These are phyloP conservation scores for Colletotrichum cereale DNA, from an alignment of 2,329 filamentous ascomycete species.

Conservation along the genomic window DNA sequence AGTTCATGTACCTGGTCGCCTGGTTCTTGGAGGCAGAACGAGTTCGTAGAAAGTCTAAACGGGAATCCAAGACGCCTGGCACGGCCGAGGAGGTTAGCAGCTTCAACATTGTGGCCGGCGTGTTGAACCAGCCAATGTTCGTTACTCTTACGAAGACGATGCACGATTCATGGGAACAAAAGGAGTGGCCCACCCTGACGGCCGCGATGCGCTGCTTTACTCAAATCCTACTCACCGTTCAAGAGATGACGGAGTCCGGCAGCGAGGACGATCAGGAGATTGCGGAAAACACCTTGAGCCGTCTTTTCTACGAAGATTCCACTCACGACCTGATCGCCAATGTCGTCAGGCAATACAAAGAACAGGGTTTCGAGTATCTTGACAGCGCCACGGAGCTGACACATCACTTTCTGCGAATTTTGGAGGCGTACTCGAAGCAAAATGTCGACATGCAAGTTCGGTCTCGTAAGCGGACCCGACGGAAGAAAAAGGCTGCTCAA, in stretches of 20 bases:
- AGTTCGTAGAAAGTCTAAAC: conserved; percentile 73
- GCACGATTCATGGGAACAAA: conserved; percentile 82
- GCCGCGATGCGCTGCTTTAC: conserved; percentile 95
- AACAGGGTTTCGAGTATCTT: conserved; percentile 93
- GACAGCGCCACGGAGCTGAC: conserved; percentile 92
- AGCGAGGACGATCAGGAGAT: conserved; percentile 97
- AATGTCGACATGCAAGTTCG: conserved; percentile 95
- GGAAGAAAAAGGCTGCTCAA: conserved; percentile 76
- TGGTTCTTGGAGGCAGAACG: conserved; percentile 95
- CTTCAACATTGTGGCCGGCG: conserved; percentile 88
- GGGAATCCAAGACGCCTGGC: conserved; percentile 59
- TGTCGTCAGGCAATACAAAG: conserved; percentile 88
- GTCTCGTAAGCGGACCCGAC: conserved; percentile 79
- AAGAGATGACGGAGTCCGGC: conserved; percentile 88
- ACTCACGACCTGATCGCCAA: conserved; percentile 89
- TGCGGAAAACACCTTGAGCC: conserved; percentile 94
- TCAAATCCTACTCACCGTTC: conserved; percentile 90
- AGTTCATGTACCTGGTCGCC: conserved; percentile 91
- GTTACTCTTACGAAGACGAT: conserved; percentile 88
- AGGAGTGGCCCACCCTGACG: conserved; percentile 88
- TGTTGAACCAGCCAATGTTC: conserved; percentile 95
- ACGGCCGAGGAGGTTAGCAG: conserved; percentile 72
- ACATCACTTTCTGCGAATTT: conserved; percentile 90
- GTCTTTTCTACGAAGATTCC: conserved; percentile 98
- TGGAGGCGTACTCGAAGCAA: conserved; percentile 94